Conservation (phyloP, 2,329 filamentous ascomycete genomes). For the Claviceps digitariae region DNA sequence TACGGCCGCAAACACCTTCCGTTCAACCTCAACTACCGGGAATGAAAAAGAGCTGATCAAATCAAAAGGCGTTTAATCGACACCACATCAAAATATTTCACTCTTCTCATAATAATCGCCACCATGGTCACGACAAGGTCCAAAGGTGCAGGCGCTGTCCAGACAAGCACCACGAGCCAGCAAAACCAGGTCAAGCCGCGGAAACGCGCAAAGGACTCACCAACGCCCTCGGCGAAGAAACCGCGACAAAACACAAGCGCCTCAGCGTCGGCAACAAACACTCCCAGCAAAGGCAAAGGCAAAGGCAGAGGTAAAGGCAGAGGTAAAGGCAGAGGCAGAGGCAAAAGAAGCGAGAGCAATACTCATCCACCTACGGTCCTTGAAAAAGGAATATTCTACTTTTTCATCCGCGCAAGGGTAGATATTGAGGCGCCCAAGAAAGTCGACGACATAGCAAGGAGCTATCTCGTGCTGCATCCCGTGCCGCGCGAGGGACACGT, state of each 20-base stretch:
- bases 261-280: neutral
- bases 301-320: neutral
- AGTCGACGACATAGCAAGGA: conserved; percentile 61
- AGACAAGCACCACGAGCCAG: neutral
- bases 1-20: no score
- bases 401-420: conserved; percentile 73
- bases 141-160: neutral
- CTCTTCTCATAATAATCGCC: no score
- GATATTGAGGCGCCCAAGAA: conserved; percentile 55
- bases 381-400: conserved; percentile 84
- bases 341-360: neutral
- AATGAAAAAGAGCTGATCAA: no score
- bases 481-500: conserved; percentile 52
- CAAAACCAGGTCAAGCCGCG: neutral
- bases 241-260: conserved; percentile 1
- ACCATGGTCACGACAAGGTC: neutral
- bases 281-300: no score
- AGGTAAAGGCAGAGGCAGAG: no score
- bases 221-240: neutral
- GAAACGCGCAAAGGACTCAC: neutral
- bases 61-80: no score
- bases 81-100: no score
- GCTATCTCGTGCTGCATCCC: conserved; percentile 67
- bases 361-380: conserved; percentile 42
- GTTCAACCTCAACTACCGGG: no score